A percentile compares a stretch with the other conserved stretches of the same genome.
Evolutionary conservation across 352 stramenopile genomes (phyloP).

Genomic region (Paralagenidium karlingii): DNA sequence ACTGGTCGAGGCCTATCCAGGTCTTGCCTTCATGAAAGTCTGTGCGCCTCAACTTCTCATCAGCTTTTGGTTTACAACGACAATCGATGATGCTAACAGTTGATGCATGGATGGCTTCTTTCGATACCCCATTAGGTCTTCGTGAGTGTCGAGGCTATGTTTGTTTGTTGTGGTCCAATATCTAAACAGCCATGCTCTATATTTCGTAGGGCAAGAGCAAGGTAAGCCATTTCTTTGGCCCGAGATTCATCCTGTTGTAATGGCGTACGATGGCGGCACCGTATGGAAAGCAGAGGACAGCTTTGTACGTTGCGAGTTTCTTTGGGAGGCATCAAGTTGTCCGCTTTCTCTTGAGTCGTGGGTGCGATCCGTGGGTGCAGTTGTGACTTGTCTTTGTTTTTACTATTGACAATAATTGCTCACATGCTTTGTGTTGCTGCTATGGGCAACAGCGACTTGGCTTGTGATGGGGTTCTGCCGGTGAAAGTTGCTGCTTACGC

Average conservation of each 20-base stretch:
- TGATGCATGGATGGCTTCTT: too few species aligned
- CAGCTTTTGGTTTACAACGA: too few species aligned
- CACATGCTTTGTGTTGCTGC: conserved; percentile 1
- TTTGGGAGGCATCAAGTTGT: conserved; percentile 39
- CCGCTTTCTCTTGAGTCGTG: conserved; percentile 22
- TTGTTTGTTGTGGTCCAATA: too few species aligned
- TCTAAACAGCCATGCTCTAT: too few species aligned
- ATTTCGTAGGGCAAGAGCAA: too few species aligned
- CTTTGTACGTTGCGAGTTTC: conserved; percentile 58
- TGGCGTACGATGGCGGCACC: too few species aligned
- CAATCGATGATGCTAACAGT: too few species aligned
- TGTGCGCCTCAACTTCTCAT: too few species aligned
- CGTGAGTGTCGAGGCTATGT: too few species aligned
- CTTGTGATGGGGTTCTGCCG: conserved; percentile 24
- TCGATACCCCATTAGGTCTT: too few species aligned
- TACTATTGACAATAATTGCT: neutral
- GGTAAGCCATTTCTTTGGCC: too few species aligned
- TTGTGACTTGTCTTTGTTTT: neutral
- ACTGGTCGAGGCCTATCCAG: conserved; percentile 11
- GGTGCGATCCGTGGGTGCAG: conserved; percentile 41
- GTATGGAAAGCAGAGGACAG: conserved; percentile 31
- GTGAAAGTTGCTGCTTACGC: conserved; percentile 34
- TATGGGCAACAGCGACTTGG: conserved; percentile 20
- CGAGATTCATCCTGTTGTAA: too few species aligned
- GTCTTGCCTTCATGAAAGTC: conserved; percentile 28